Percentiles rank a stretch among this genome's conserved stretches.
phyloP scores from a whole-genome alignment of 352 stramenopile genomes.

The Blastocystis sp. region DNA sequence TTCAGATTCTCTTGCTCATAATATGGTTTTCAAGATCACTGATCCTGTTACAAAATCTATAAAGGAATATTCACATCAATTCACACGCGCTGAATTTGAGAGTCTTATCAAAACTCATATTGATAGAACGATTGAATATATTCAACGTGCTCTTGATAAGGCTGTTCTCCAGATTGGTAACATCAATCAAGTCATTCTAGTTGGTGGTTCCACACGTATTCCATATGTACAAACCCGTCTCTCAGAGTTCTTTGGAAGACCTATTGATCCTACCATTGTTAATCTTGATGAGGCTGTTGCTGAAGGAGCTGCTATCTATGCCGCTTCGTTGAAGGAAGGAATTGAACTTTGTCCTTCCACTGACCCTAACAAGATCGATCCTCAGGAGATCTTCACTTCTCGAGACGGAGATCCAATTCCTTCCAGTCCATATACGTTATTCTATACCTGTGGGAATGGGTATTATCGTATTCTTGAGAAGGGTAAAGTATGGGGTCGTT shows the following conservation, averaged over 20 bases:
- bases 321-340: neutral
- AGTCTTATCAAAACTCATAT: constrained; percentile 69
- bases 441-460: neutral
- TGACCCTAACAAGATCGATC: neutral
- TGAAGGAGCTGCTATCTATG: constrained; percentile 61
- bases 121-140: constrained; percentile 75
- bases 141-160: constrained; percentile 68
- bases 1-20: constrained; percentile 64
- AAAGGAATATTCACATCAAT: constrained; percentile 67
- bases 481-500: neutral
- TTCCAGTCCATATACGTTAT: neutral
- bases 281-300: constrained; percentile 63
- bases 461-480: neutral
- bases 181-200: constrained; percentile 72
- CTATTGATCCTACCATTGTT: constrained; percentile 65
- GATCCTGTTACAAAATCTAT: constrained; percentile 63
- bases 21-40: constrained; percentile 69
- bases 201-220: constrained; percentile 70
- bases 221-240: constrained; percentile 70
- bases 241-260: constrained; percentile 68
- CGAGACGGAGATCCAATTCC: neutral
- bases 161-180: constrained; percentile 62
- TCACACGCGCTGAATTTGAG: constrained; percentile 68
- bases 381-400: neutral
- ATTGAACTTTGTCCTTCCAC: neutral